Evolutionary conservation across 2,329 filamentous ascomycete genomes (phyloP), one percentile per base, ranked within the genome.

Genomic region (Exophiala dermatitidis): DNA sequence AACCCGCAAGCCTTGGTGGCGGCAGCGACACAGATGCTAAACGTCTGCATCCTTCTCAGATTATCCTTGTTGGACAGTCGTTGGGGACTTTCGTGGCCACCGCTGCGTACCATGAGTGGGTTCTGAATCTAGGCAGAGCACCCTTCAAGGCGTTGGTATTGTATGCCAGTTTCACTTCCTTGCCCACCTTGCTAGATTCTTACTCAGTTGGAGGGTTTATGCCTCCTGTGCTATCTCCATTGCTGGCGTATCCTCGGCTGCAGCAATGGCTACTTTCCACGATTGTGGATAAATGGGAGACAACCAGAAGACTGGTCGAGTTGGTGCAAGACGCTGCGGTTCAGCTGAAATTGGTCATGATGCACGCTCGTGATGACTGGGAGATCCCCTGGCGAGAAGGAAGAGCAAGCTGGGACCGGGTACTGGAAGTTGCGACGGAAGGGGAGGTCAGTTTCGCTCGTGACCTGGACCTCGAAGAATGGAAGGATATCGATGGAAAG

Each of bases 21-120:
- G 5, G 10, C 12, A 33, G 32, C 10, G 7, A 26, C 9, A 12
- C 29, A 36, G n/a, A 28, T 29, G 41, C 38, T 7, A 30, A 40
- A 9, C 73, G 79, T 0, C 77, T 96, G 12, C 76, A 86, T 0
- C 72, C 88, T 0, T 77, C 79, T 37, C 83, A 83, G 29, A 93
- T 95, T 58, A 82, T 91, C 2, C 75, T 96, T 30, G 73, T 94
- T 2, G 91, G 90, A 12, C 90, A 96, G 63, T 93, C 86, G 63
- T 78, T 97, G 0, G 91, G 91, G 28, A 95, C 91, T 0, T 90
- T 88, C 0, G 87, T 96, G 1, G 82, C 85, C 4, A 79, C 83
- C 43, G 90, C 82, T 2, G 82, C 88, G 1, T 84, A 60, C 41
- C 56, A 63, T 44, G 58, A 59, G 32, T 63, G 61, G 62, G 57